phyloP scores from a whole-genome alignment of 257 asterid species.

The Fraxinus americana region DNA sequence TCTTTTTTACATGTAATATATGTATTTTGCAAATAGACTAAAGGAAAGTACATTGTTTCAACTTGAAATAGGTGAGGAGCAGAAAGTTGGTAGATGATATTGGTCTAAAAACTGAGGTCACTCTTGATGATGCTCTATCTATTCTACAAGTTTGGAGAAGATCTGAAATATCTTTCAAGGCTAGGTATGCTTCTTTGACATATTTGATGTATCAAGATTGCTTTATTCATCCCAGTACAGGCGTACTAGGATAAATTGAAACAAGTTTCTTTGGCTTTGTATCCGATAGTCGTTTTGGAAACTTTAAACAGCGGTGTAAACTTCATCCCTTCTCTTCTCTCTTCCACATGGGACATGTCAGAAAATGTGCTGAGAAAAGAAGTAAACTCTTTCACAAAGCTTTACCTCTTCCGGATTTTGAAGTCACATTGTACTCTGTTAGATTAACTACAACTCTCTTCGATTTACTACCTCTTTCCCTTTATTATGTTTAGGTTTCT shows the following conservation, averaged over 20 bases:
- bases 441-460: not conserved
- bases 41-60: conserved; percentile 22
- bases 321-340: not conserved
- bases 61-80: conserved; percentile 61
- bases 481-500: not conserved
- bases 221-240: not conserved
- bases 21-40: conserved; percentile 27
- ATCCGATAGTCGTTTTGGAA: conserved; percentile 13
- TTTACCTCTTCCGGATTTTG: not conserved
- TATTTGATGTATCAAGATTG: conserved; percentile 10
- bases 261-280: not conserved
- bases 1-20: conserved; percentile 7
- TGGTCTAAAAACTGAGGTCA: conserved; percentile 63
- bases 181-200: conserved; percentile 50
- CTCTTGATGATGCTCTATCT: conserved; percentile 61
- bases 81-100: conserved; percentile 61
- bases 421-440: not conserved
- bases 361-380: not conserved
- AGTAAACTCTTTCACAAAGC: not conserved
- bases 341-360: not conserved
- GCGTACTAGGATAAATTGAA: conserved; percentile 2
- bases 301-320: not conserved
- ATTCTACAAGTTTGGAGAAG: conserved; percentile 64
- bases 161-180: conserved; percentile 48
- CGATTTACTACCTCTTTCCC: not conserved